Conservation (phyloP, 805 yeast species). For the Candida nonsorbophila region DNA sequence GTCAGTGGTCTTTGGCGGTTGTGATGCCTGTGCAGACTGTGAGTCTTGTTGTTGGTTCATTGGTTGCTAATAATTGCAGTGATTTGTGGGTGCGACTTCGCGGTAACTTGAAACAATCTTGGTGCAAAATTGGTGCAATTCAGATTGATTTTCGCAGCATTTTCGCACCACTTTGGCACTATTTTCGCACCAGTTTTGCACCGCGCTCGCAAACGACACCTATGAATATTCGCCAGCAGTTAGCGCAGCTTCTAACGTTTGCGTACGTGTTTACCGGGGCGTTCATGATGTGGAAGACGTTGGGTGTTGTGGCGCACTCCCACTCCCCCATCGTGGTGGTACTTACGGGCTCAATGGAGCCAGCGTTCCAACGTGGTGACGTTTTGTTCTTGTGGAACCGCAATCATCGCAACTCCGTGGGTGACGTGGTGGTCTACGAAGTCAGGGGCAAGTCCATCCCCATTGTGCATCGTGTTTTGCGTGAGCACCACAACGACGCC, state of each 20-base stretch:
- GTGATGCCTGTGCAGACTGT: not conserved
- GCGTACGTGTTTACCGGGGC: conserved; percentile 83
- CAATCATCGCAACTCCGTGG: conserved; percentile 59
- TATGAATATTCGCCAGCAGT: conserved; percentile 58
- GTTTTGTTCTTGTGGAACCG: conserved; percentile 89
- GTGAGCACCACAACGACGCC: conserved; percentile 62
- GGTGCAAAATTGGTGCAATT: no score
- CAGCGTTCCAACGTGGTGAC: conserved; percentile 98
- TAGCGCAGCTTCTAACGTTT: conserved; percentile 63
- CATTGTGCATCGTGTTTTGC: conserved; percentile 91
- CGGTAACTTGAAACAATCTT: no score
- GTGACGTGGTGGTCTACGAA: conserved; percentile 93
- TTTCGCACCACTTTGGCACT: no score
- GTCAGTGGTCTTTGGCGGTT: no score
- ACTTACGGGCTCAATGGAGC: conserved; percentile 98
- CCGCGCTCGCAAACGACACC: not conserved
- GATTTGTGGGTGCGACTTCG: no score
- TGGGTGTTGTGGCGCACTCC: conserved; percentile 71
- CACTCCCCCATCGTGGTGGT: conserved; percentile 96
- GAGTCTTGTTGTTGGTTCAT: not conserved
- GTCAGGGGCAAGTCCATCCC: conserved; percentile 77
- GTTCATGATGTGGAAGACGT: conserved; percentile 84
- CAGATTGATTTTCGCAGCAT: no score
- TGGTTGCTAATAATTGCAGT: no score
- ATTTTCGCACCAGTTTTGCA: not conserved